Base-by-base conservation (phyloP, 768 basidiomycete species). In the Trametes cubensis region DNA sequence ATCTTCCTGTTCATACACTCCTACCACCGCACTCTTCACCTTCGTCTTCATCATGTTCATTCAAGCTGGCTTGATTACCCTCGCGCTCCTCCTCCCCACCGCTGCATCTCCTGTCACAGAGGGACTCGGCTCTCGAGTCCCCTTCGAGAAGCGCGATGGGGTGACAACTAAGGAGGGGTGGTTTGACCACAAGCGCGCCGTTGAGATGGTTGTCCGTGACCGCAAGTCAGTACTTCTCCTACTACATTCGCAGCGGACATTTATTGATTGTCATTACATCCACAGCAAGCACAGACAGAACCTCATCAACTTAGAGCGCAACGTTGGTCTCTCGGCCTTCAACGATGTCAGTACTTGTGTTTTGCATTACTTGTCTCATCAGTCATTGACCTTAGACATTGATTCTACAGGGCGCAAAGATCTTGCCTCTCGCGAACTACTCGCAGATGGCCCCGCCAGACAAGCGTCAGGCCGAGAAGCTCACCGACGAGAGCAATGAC, bases 401-500 rank as follows among this genome's bases (percentile, higher is more conserved):
- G 40, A 17, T 7, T 1, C 18, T 20, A 6, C 4, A 66, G 63
- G 68, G 68, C 30, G 68, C 64, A 3, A 28, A 55, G 47, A 63
- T 65, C 57, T 41, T 46, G 49, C 67, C 67, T 17, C 25, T 63
- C 39, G 61, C 55, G 1, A 30, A 23, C 40, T 34, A 49, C 49
- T 40, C 45, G 23, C 25, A 49, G 48, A 15, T 49, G 40, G 45
- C 23, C 28, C 52, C 45, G 2, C 55, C 42, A 38, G 45, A 52
- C 30, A 65, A 62, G 53, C 63, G 69, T 15, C 63, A 65, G 44
- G 34, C 54, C 23, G 70, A 66, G 41, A 4, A 56, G 11, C 66
- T 72, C 45, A 67, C 58, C 15, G 69, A 73, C 42, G 54, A 72
- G 52, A 56, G 55, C 10, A 39, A 34, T 46, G 58, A 65, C 55